A percentile compares a stretch with the other conserved stretches of the same genome.
Evolutionary conservation across 2,329 filamentous ascomycete genomes (phyloP).

Genomic region (Colletotrichum sp.): DNA sequence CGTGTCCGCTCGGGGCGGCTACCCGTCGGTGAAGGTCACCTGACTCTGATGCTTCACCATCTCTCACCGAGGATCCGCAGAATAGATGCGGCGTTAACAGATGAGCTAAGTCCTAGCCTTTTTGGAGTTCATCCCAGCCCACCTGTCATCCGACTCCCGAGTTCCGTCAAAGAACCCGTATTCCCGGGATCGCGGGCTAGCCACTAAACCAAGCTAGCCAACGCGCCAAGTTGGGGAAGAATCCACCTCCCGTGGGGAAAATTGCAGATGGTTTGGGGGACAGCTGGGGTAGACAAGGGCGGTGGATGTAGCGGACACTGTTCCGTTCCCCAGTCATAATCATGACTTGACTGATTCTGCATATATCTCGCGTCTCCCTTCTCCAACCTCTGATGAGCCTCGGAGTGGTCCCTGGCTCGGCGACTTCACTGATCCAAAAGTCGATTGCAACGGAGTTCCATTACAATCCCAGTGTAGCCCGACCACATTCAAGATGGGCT

Average conservation of each 20-base stretch:
- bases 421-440: background rate
- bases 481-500: slow-evolving; percentile 4
- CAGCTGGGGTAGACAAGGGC: slow-evolving; percentile 4
- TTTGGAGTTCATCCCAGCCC: background rate
- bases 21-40: background rate
- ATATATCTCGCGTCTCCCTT: background rate
- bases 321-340: background rate
- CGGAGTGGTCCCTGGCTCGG: background rate
- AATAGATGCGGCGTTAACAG: background rate
- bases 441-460: background rate
- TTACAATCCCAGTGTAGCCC: background rate
- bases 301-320: background rate
- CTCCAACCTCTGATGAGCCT: background rate
- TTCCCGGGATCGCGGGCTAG: background rate
- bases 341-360: background rate
- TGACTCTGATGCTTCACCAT: background rate
- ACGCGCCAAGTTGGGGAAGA: slow-evolving; percentile 1
- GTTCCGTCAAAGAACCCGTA: background rate
- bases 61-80: background rate
- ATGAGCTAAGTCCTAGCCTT: background rate
- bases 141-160: slow-evolving; percentile 19
- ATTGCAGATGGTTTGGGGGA: background rate
- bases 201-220: background rate
- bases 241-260: slow-evolving; percentile 13
- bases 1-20: background rate